phyloP scores from a whole-genome alignment of 176 grass and related monocot genomes.

The Oropetium thomaeum region DNA sequence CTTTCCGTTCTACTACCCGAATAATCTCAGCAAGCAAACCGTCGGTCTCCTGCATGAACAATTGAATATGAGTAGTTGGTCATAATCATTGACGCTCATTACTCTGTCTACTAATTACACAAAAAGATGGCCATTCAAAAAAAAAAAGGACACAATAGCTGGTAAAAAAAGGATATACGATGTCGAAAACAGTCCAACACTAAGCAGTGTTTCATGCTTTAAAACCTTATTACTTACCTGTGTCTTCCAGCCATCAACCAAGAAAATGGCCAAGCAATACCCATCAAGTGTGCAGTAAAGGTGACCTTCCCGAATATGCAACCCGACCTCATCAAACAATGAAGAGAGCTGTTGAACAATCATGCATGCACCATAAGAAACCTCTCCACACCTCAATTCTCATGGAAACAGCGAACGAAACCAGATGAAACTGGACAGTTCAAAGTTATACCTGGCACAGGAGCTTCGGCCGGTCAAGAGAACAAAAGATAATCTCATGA shows the following conservation, averaged over 20 bases:
- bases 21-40: conserved; percentile 52
- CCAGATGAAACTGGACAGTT: not conserved
- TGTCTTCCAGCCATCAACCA: conserved; percentile 75
- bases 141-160: too few species aligned
- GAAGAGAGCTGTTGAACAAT: conserved; percentile 56
- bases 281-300: conserved; percentile 89
- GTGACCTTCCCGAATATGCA: conserved; percentile 91
- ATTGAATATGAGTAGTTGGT: not conserved
- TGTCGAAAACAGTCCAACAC: not conserved
- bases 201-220: not conserved
- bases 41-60: conserved; percentile 61
- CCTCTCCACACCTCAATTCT: not conserved
- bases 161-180: not conserved
- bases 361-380: not conserved
- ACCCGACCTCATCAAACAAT: conserved; percentile 61
- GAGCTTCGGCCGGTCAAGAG: conserved; percentile 73
- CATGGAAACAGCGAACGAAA: not conserved
- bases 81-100: not conserved
- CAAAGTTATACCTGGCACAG: conserved; percentile 49
- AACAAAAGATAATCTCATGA: conserved; percentile 92
- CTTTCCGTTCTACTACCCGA: conserved; percentile 43
- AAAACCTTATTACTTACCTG: conserved; percentile 55
- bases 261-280: conserved; percentile 76
- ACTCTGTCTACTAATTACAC: not conserved
- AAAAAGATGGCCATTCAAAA: too few species aligned